Evolutionary conservation across 2,329 filamentous ascomycete genomes (phyloP), one percentile per base, ranked within the genome.

Genomic region (Trichoderma sp.): DNA sequence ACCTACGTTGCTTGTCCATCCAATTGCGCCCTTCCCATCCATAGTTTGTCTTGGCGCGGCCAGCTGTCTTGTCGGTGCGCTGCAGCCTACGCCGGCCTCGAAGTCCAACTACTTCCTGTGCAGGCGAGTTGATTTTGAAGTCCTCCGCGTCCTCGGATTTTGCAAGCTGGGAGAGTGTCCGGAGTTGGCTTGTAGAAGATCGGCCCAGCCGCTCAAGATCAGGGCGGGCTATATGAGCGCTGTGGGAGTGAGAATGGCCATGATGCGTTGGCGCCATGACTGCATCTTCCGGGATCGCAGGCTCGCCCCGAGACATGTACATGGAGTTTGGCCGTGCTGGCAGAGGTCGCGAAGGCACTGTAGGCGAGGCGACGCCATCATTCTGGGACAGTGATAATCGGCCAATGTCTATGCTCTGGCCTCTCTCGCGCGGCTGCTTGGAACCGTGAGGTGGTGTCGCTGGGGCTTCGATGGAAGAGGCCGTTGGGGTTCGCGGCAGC

Each of bases 1-100:
- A 98, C 80, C 98, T 95, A 30, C 96, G 90, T 80, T 99, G 95
- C 80, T 97, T 96, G 81, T 99, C 96, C 95, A 99, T 99, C 96
- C 96, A 99, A 80, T 95, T 97, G 64, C 93, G 89, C 24, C 91
- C 91, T 74, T 93, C 90, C 91, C 94, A 96, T 63, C 90, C 88
- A 75, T 91, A 93, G 30, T 82, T 85, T 6, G 78, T 80, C 74
- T 85, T 84, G 74, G 86, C 83, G 57, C 85, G 84, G 30, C 82
- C 83, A 43, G 83, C 82, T 21, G 83, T 83, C 75, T 87, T 89
- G 74, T 88, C 88, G 30, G 88, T 87, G 74, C 94, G 88, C 81
- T 98, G 96, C 68, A 99, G 83, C 76, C 90, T 91, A 74, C 95
- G 88, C 65, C 97, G 90, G 24, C 96, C 95, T 74, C 94, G 91